A percentile compares a stretch with the other conserved stretches of the same genome.
Conservation (phyloP, 306 rosid species). For the Arachis stenosperma region DNA sequence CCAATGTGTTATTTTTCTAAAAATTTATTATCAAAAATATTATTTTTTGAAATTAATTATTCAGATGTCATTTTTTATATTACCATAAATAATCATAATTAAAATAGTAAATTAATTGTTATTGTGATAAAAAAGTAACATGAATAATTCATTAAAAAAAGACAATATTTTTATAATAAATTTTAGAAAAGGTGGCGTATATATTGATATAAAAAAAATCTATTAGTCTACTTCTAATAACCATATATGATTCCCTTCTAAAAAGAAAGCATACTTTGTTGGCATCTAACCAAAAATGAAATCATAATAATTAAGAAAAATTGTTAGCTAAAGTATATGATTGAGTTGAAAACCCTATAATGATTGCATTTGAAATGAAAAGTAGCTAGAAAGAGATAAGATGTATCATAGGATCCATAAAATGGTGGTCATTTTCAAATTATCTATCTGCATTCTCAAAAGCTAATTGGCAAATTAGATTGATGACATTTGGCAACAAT, state of each 20-base stretch:
- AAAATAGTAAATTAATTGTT: too few relatives aligned
- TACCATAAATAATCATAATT: too few relatives aligned
- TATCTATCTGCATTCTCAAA: constrained; percentile 13
- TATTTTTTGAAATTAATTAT: too few relatives aligned
- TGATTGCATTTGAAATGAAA: constrained; percentile 18
- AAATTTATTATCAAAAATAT: too few relatives aligned
- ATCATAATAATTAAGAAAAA: not conserved
- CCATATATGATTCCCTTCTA: not conserved
- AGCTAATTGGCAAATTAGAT: constrained; percentile 32
- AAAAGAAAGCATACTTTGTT: not conserved
- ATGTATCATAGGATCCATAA: constrained; percentile 29
- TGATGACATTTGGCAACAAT: constrained; percentile 32
- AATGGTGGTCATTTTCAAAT: constrained; percentile 41
- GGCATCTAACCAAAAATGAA: not conserved
- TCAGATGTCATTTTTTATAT: too few relatives aligned
- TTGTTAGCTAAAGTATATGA: not conserved
- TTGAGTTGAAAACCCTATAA: not conserved
- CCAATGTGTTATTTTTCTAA: too few relatives aligned
- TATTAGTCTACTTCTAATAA: too few relatives aligned
- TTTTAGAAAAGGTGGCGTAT: too few relatives aligned
- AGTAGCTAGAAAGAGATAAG: constrained; percentile 30
- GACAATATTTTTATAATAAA: too few relatives aligned
- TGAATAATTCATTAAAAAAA: too few relatives aligned
- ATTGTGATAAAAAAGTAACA: too few relatives aligned
- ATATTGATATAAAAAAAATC: too few relatives aligned